Evolutionary conservation across 441 rosid genomes (phyloP), one percentile per base, ranked within the genome.

Genomic region (Manihot esculenta): DNA sequence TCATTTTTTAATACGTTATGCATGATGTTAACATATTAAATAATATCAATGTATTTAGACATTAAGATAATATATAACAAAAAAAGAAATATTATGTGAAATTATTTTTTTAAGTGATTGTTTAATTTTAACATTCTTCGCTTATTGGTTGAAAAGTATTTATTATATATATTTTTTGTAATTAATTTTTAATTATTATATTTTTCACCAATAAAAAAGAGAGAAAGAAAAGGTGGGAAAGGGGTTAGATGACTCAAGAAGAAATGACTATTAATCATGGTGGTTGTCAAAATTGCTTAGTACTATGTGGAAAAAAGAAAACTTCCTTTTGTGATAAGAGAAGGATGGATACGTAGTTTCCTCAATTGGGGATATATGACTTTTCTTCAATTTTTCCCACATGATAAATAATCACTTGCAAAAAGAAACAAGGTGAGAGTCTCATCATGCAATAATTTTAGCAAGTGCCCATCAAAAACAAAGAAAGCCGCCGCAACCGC

Each of bases 261-360:
- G 44, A 63, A 53, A 72, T 72, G 62, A 42, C 33, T n/a, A 57
- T 33, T 63, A 23, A 58, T 58, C 9, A 53, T 73, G 41, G 45
- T 65, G 76, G 60, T 58, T 58, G 65, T 72, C 73, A 75, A 62
- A 74, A 57, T 71, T 67, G 76, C 74, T 14, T 59, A 54, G 67
- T 72, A 63, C 35, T 64, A 57, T 57, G 62, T 27, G 27, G 23
- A 68, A 67, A 72, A 78, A 47, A 23, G 66, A 68, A 63, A 27
- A 58, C 70, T 76, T 70, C 72, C 23, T 10, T 38, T 62, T 56
- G 26, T 42, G 73, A 23, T 20, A 64, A 49, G 68, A 33, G 66
- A 45, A 4, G 20, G 44, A 45, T 15, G n/a, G 21, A 59, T 50
- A 41, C 64, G 72, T 45, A 62, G 48, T 76, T 74, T 78, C 81